phyloP scores from a whole-genome alignment of 1,284 basidiomycete genomes.

The Trametes pubescens region DNA sequence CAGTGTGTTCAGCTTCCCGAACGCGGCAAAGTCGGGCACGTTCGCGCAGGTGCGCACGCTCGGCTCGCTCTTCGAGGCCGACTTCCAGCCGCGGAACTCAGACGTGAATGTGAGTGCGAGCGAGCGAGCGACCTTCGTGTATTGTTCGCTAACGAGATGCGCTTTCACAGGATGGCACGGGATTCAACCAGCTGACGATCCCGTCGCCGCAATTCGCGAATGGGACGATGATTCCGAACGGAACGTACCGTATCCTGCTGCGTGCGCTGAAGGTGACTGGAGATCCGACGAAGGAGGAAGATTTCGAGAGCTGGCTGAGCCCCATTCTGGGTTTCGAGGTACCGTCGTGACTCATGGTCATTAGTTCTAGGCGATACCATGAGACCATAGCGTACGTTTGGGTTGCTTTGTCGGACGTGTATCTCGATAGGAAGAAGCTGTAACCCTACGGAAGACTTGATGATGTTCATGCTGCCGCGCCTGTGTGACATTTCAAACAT shows the following conservation, averaged over 20 bases:
- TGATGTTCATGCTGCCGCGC: too few species aligned
- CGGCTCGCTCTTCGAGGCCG: slow-evolving; percentile 48
- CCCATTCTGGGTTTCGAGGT: slow-evolving; percentile 46
- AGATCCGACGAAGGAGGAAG: slow-evolving; percentile 55
- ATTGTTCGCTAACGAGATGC: slow-evolving; percentile 12
- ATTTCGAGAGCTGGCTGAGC: slow-evolving; percentile 66
- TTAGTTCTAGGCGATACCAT: too few species aligned
- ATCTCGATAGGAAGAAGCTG: too few species aligned
- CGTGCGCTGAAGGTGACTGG: slow-evolving; percentile 68
- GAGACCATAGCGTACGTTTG: too few species aligned
- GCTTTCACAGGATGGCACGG: slow-evolving; percentile 42
- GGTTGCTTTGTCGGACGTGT: too few species aligned
- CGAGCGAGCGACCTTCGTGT: slow-evolving; percentile 17
- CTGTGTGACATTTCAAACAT: slow-evolving; percentile 1
- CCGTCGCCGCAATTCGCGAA: slow-evolving; percentile 57
- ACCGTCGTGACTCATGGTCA: slow-evolving; percentile 2
- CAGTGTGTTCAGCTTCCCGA: slow-evolving; percentile 36
- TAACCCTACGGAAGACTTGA: too few species aligned
- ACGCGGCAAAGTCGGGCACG: slow-evolving; percentile 24
- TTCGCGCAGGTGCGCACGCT: slow-evolving; percentile 50
- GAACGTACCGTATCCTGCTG: slow-evolving; percentile 65
- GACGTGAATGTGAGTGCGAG: slow-evolving; percentile 44
- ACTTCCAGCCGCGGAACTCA: slow-evolving; percentile 49
- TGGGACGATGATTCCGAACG: slow-evolving; percentile 66
- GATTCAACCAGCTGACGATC: slow-evolving; percentile 51